Evolutionary conservation across 2,329 filamentous ascomycete genomes (phyloP), one percentile per base, ranked within the genome.

Genomic region (Ophiostoma ulmi): DNA sequence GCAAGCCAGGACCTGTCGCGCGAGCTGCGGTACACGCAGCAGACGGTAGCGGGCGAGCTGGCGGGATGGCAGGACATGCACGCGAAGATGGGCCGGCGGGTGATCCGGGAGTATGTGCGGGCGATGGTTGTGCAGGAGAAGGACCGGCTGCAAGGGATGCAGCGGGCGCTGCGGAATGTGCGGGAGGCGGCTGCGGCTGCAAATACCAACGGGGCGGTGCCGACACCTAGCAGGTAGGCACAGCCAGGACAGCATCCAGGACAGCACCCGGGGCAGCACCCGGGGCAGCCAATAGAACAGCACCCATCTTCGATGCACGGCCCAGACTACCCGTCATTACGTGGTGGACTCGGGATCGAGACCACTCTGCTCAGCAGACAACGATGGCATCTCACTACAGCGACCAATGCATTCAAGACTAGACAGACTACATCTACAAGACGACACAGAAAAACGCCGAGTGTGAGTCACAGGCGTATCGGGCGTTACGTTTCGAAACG

Each of bases 1-100:
- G 92, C 97, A 77, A 86, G 92, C 13, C 87, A 90, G 26, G 86
- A 88, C 63, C 80, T 97, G n/a, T 90, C 90, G 0, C 88, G 88
- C 69, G 95, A 99, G 79, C 82, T 99, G 70, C 84, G 93, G 68
- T 97, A 95, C 79, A 97, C 94, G 67, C 94, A 97, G 80, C 92
- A 96, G 79, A 93, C 94, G 17, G 94, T 98, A 35, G 94, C 96
- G 7, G 86, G 88, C 1, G 95, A 99, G 81, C 80, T 99, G 70
- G 95, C 95, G 0, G 93, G 92, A 20, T 99, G 95, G 93, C 94
- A 97, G 77, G 93, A 96, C 58, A 87, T 93, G 81, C 89, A 97
- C 76, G 92, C 93, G 74, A 88, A 87, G 76, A 88, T 92, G 81
- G 93, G 91, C 1, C 83, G 89, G 72, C 86, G 86, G 72, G 91